Evolutionary conservation across 108 stramenopile genomes (phyloP).

Genomic region (Licmophora abbreviata): DNA sequence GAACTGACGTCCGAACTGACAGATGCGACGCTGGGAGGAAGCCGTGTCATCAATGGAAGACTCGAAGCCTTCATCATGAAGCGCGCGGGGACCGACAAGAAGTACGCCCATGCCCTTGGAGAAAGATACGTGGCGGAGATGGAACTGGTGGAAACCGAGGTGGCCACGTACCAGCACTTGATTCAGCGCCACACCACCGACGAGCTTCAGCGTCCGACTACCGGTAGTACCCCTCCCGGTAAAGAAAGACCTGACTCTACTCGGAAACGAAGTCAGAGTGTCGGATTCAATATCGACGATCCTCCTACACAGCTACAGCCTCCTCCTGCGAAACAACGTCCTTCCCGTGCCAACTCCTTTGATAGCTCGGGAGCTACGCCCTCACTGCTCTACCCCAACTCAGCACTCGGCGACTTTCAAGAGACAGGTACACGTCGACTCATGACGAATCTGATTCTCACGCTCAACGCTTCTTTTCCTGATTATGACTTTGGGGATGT

Average conservation of each 20-base stretch:
- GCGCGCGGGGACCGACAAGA: conserved; percentile 74
- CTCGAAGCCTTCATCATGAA: conserved; percentile 86
- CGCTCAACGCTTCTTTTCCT: conserved; percentile 88
- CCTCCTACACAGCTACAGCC: too few relatives aligned
- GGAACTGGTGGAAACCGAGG: conserved; percentile 30
- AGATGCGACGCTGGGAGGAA: conserved; percentile 33
- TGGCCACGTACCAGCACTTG: conserved; percentile 12
- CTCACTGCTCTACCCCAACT: conserved; percentile 38
- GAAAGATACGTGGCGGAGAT: conserved; percentile 69
- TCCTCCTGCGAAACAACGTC: conserved; percentile 14
- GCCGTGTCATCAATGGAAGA: conserved; percentile 69
- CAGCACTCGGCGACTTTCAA: conserved; percentile 52
- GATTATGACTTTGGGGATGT: conserved; percentile 89
- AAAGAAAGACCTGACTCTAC: too few relatives aligned
- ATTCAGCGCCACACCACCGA: neutral
- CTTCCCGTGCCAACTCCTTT: conserved; percentile 7
- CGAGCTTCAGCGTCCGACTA: neutral
- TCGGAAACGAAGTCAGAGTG: conserved; percentile 2
- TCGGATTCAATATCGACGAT: neutral
- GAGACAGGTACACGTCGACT: conserved; percentile 71
- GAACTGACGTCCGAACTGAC: conserved; percentile 63
- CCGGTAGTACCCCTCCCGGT: too few relatives aligned
- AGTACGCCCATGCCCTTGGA: conserved; percentile 67
- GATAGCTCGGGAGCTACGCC: conserved; percentile 16
- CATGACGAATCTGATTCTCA: conserved; percentile 88